These are phyloP conservation scores for Gossypium gossypioides DNA, from an alignment of 441 rosid species.

Conservation along the genomic window DNA sequence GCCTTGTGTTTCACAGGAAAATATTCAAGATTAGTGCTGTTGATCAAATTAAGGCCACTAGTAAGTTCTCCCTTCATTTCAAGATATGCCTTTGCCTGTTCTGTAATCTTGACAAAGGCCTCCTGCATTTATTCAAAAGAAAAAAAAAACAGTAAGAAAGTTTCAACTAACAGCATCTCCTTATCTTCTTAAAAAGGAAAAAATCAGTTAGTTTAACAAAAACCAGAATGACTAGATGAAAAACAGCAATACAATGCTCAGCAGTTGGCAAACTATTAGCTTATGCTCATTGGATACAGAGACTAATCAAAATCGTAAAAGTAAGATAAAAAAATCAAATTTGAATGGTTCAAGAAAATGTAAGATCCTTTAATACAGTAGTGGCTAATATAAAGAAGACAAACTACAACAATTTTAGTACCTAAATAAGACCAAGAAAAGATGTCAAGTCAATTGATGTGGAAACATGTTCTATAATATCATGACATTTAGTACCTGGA, in stretches of 20 bases:
- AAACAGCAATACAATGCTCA: neutral
- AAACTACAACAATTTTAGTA: neutral
- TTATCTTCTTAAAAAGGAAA: slow-evolving; percentile 9
- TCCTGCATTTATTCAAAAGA: slow-evolving; percentile 47
- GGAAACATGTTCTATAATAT: neutral
- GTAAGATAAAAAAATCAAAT: neutral
- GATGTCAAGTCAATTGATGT: neutral
- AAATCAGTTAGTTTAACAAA: neutral
- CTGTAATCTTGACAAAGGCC: slow-evolving; percentile 91
- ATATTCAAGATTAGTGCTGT: slow-evolving; percentile 81
- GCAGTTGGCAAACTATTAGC: neutral
- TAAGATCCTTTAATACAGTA: neutral
- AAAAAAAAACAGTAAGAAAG: slow-evolving; percentile 17
- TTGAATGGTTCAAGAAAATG: neutral
- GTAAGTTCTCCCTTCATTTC: slow-evolving; percentile 83
- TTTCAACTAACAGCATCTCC: neutral
- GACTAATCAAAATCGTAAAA: neutral
- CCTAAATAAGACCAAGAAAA: neutral
- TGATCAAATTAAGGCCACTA: slow-evolving; percentile 75
- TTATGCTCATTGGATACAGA: neutral
- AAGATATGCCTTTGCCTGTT: slow-evolving; percentile 91
- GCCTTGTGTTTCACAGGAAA: slow-evolving; percentile 84
- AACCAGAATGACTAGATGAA: neutral
- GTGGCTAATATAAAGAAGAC: neutral
- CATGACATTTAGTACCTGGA: slow-evolving; percentile 54